Conservation (phyloP, 495 filamentous ascomycete genomes). For the Extremus antarcticus region DNA sequence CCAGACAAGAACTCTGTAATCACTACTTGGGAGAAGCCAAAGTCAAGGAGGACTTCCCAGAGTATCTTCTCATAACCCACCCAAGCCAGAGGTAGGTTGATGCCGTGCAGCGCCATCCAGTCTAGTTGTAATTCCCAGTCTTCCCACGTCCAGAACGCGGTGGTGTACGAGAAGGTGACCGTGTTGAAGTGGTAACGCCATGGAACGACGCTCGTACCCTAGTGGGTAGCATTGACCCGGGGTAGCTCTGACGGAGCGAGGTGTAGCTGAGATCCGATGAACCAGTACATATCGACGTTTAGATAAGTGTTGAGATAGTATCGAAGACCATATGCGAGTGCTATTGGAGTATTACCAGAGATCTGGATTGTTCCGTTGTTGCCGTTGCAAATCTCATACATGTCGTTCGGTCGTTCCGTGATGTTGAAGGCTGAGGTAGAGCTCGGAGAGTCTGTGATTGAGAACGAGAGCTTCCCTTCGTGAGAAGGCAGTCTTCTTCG, state of each 20-base stretch:
- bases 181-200: slow-evolving; percentile 45
- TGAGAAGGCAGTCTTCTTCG: slow-evolving; percentile 38
- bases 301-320: slow-evolving; percentile 38
- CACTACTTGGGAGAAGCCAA: slow-evolving; percentile 37
- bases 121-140: slow-evolving; percentile 46
- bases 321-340: slow-evolving; percentile 39
- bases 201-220: slow-evolving; percentile 34
- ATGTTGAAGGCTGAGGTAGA: slow-evolving; percentile 8
- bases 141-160: slow-evolving; percentile 44
- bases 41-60: slow-evolving; percentile 38
- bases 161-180: slow-evolving; percentile 47
- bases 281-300: slow-evolving; percentile 47
- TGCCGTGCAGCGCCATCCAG: slow-evolving; percentile 43
- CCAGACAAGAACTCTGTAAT: slow-evolving; percentile 39
- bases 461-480: slow-evolving; percentile 33
- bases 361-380: slow-evolving; percentile 35
- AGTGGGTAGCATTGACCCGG: slow-evolving; percentile 18
- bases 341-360: slow-evolving; percentile 37
- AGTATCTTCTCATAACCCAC: slow-evolving; percentile 43
- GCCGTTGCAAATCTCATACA: slow-evolving; percentile 33
- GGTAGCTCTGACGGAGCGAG: slow-evolving; percentile 26
- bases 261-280: slow-evolving; percentile 30
- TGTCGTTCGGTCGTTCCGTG: slow-evolving; percentile 28
- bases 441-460: slow-evolving; percentile 18
- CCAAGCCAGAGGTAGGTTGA: slow-evolving; percentile 45